phyloP scores from a whole-genome alignment of 805 yeast genomes.

The Pichia heedii region DNA sequence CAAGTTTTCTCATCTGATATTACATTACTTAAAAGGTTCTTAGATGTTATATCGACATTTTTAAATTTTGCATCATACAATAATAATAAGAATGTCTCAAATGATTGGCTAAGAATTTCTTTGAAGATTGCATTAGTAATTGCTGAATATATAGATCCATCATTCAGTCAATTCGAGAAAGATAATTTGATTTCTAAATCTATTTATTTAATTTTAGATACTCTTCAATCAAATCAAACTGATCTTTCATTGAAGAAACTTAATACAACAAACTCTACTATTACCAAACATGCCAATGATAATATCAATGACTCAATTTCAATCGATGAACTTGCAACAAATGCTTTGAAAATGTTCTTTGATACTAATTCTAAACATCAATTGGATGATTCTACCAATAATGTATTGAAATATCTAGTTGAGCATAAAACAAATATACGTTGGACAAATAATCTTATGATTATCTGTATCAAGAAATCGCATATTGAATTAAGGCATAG shows the following conservation, averaged over 20 bases:
- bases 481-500: constrained; percentile 33
- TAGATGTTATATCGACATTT: constrained; percentile 20
- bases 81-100: constrained; percentile 2
- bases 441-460: constrained; percentile 54
- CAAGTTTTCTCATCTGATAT: constrained; percentile 38
- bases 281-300: not conserved
- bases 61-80: constrained; percentile 17
- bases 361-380: constrained; percentile 55
- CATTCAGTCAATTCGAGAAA: constrained; percentile 12
- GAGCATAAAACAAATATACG: constrained; percentile 17
- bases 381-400: constrained; percentile 45
- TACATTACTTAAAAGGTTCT: constrained; percentile 32
- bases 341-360: constrained; percentile 51
- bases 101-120: constrained; percentile 39
- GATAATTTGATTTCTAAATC: constrained; percentile 22
- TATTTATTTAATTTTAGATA: constrained; percentile 31
- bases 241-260: constrained; percentile 15
- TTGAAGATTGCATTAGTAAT: constrained; percentile 33
- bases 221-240: constrained; percentile 20
- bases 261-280: not conserved
- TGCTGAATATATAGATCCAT: constrained; percentile 22
- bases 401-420: constrained; percentile 40
- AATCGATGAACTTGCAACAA: constrained; percentile 15
- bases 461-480: constrained; percentile 62
- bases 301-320: not conserved